Conservation (phyloP, 169 alveolate species). For the Plasmodium malariae region DNA sequence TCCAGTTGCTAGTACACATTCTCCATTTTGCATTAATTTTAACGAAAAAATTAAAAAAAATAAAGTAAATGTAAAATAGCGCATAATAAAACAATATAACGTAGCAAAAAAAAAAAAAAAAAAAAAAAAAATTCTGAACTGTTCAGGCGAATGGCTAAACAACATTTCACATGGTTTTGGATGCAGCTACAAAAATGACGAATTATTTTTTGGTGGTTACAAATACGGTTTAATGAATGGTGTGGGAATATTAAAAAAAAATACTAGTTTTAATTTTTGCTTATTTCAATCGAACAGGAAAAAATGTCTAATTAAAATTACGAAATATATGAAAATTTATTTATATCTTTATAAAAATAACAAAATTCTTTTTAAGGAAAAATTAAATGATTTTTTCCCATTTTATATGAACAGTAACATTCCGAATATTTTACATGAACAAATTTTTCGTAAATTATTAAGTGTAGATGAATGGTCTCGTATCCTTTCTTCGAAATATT, state of each 20-base stretch:
- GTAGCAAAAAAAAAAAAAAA: not conserved
- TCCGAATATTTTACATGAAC: constrained; percentile 6
- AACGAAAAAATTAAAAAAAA: too few relatives aligned
- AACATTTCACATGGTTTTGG: constrained; percentile 74
- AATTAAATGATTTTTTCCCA: constrained; percentile 35
- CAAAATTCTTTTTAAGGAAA: constrained; percentile 26
- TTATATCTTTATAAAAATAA: constrained; percentile 30
- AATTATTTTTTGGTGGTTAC: constrained; percentile 47
- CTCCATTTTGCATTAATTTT: not conserved
- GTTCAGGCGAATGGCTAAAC: constrained; percentile 76
- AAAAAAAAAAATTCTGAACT: constrained; percentile 10
- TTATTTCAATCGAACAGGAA: constrained; percentile 42
- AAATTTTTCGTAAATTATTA: constrained; percentile 26
- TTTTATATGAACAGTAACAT: constrained; percentile 9
- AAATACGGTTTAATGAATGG: constrained; percentile 70
- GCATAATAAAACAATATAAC: too few relatives aligned
- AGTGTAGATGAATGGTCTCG: constrained; percentile 4
- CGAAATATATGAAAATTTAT: constrained; percentile 54
- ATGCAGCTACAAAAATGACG: constrained; percentile 30
- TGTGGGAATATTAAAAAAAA: constrained; percentile 73
- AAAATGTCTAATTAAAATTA: constrained; percentile 36
- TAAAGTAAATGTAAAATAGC: too few relatives aligned
- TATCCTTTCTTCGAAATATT: not conserved
- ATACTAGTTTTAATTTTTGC: constrained; percentile 59
- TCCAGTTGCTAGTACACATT: too few relatives aligned